A percentile compares a stretch with the other conserved stretches of the same genome.
Conservation (phyloP, 345 rosid genomes). For the Psidium friedrichsthalianum region DNA sequence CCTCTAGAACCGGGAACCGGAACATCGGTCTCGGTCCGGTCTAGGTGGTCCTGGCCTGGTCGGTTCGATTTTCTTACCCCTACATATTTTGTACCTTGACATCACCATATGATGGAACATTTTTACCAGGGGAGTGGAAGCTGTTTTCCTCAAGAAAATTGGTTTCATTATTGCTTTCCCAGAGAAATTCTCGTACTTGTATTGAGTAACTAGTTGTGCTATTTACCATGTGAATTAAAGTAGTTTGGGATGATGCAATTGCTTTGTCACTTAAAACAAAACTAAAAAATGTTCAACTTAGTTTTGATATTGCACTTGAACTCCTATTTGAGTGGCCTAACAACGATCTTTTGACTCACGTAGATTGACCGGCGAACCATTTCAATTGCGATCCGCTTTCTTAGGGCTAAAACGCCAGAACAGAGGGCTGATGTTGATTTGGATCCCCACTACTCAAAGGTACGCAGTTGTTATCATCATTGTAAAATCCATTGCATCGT, state of each 20-base stretch:
- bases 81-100: neutral
- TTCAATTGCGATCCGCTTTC: slow-evolving; percentile 70
- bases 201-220: neutral
- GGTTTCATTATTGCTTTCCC: neutral
- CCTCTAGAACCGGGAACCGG: too few species aligned
- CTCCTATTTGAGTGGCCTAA: neutral
- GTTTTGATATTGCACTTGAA: neutral
- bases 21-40: too few species aligned
- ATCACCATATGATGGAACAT: neutral
- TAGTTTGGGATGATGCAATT: neutral
- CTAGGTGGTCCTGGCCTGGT: too few species aligned
- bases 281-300: neutral
- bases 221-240: neutral
- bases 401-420: slow-evolving; percentile 79
- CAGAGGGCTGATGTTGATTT: slow-evolving; percentile 94
- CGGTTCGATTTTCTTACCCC: too few species aligned
- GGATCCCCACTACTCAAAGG: slow-evolving; percentile 91
- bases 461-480: neutral
- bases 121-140: neutral
- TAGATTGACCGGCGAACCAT: slow-evolving; percentile 60
- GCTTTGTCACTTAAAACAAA: neutral
- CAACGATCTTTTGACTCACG: neutral
- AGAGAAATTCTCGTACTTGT: neutral
- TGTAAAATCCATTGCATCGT: neutral
- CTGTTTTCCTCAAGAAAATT: neutral